Base-by-base conservation (phyloP, 176 grass and related monocot genomes). In the Carex parvula region DNA sequence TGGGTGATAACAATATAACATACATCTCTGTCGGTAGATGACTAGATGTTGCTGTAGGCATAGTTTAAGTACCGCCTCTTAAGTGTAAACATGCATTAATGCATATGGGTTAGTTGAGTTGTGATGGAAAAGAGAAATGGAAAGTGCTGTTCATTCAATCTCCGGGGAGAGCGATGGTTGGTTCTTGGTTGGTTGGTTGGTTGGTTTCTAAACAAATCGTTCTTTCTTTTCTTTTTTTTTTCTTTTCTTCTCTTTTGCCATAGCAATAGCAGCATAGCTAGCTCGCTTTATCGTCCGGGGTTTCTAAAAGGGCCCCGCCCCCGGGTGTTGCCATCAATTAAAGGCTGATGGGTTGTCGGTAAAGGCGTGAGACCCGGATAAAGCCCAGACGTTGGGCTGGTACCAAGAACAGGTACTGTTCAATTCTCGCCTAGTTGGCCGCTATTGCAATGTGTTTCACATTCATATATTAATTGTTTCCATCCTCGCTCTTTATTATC, bases 261-360 rank as follows among this genome's bases (percentile, higher is more conserved):
- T 77, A 8, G 26, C 26, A 29, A 1, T 29, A 29, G 29, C 29
- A 29, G 29, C 29, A 29, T 29, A 29, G 29, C 72, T 26, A 35
- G 71, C 72, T 76, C 0, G 73, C 73, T 77, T 77, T 77, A 54
- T 52, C 44, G 13, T 33, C 42, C 46, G 5, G 71, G 46, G 44
- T 76, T 76, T 68, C 32, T 30, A 32, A 3, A 56, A 32, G 70
- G 70, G 70, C 17, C 37, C 68, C 37, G 0, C 17, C 6, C 41
- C 70, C 41, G 1, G n/a, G 1, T 76, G 72, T 17, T 30, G 50
- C 41, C 13, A 77, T 56, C 73, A 77, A 76, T 0, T 4, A 3
- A 44, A 56, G 48, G 50, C 48, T 32, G 73, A 54, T 77, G 73
- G 20, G 46, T 14, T 76, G 72, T 76, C 72, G 72, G 72, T 54